Conservation (phyloP, 2,329 filamentous ascomycete species). For the Colletotrichum lupini region DNA sequence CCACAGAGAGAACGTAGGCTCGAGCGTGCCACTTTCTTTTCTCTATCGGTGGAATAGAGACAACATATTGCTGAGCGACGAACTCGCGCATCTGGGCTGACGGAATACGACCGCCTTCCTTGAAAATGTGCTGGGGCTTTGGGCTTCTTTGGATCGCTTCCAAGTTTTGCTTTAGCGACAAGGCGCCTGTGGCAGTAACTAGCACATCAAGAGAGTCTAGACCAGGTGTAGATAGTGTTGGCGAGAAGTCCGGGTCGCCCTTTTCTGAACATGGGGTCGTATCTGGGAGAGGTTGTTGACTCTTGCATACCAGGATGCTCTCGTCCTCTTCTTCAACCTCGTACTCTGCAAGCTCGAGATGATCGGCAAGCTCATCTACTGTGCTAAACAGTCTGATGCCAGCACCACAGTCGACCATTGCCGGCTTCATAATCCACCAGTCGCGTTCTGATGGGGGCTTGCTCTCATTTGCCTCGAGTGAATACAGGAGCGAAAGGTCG, state of each 20-base stretch:
- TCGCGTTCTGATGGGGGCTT: conserved; percentile 43
- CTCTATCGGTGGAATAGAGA: conserved; percentile 44
- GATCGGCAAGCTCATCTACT: conserved; percentile 46
- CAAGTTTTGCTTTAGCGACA: conserved; percentile 18
- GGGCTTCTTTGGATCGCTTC: neutral
- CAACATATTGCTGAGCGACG: conserved; percentile 51
- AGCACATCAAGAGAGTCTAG: conserved; percentile 44
- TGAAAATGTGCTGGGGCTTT: conserved; percentile 41
- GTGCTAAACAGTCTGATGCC: conserved; percentile 53
- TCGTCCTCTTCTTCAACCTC: conserved; percentile 44
- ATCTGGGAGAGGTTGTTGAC: conserved; percentile 14
- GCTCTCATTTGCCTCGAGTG: conserved; percentile 47
- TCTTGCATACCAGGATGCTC: conserved; percentile 35
- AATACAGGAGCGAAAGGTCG: conserved; percentile 47
- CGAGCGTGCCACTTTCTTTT: conserved; percentile 50
- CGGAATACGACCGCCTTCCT: conserved; percentile 47
- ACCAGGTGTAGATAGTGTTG: conserved; percentile 41
- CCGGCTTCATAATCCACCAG: conserved; percentile 54
- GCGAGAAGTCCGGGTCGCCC: conserved; percentile 32
- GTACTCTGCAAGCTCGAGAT: conserved; percentile 49
- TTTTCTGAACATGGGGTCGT: conserved; percentile 4
- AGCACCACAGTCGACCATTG: conserved; percentile 51
- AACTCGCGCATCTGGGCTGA: conserved; percentile 51
- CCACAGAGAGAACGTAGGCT: conserved; percentile 49
- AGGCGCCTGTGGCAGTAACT: conserved; percentile 42